Percentiles rank a stretch among this genome's conserved stretches.
These are phyloP conservation scores for Magnolia kwangsiensis DNA, from an alignment of 164 flowering plant genomes.

Conservation along the genomic window DNA sequence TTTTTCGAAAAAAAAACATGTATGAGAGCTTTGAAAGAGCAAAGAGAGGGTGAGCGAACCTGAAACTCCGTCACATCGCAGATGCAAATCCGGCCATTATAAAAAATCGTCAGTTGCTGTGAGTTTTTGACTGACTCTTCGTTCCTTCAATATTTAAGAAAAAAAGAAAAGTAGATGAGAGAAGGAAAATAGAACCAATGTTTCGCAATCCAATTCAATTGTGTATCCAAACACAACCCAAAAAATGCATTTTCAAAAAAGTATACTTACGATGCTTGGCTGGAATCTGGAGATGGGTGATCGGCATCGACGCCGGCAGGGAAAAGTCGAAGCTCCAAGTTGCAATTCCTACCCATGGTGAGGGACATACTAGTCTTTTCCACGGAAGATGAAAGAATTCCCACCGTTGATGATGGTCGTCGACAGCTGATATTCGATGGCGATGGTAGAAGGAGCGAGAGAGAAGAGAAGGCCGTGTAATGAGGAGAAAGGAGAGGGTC, in stretches of 20 bases:
- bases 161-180: background rate
- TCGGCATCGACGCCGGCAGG: conserved; percentile 2
- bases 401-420: background rate
- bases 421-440: background rate
- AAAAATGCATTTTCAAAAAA: no score
- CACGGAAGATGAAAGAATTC: background rate
- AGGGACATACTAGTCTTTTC: no score
- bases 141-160: background rate
- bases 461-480: background rate
- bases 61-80: conserved; percentile 48
- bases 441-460: background rate
- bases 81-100: conserved; percentile 39
- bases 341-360: background rate
- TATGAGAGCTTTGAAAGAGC: background rate
- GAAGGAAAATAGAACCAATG: background rate
- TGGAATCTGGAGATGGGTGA: background rate
- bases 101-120: conserved; percentile 44
- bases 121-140: background rate
- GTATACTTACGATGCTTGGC: background rate
- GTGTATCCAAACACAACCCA: no score
- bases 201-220: no score
- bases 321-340: conserved; percentile 3
- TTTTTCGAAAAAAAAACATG: no score
- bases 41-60: conserved; percentile 18
- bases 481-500: background rate